Evolutionary conservation across 352 stramenopile genomes (phyloP).

Genomic region (Phytophthora lateralis): DNA sequence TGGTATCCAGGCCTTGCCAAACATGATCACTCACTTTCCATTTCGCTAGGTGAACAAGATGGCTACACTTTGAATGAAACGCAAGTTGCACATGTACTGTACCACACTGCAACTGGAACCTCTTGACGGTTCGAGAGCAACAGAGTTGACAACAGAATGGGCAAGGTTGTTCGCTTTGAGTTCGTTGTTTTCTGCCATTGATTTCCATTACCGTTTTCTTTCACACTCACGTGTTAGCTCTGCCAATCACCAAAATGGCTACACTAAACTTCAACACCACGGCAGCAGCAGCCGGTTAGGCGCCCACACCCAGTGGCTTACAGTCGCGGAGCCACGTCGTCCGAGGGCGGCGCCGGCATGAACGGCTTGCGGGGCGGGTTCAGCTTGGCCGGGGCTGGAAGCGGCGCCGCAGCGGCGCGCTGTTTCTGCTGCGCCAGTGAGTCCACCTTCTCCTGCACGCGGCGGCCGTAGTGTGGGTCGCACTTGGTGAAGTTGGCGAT

Average conservation of each 20-base stretch:
- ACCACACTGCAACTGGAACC: not conserved
- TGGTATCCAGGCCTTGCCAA: not conserved
- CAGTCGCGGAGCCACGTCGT: conserved; percentile 56
- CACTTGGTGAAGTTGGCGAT: conserved; percentile 90
- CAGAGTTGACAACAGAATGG: not conserved
- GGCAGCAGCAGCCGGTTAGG: not conserved
- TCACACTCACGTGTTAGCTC: not conserved
- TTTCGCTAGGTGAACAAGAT: conserved; percentile 19
- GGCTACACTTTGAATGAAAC: conserved; percentile 20
- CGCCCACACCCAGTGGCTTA: conserved; percentile 24
- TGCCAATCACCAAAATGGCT: conserved; percentile 25
- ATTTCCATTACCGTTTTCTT: not conserved
- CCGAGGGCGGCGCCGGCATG: conserved; percentile 52
- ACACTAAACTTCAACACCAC: conserved; percentile 26
- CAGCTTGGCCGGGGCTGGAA: conserved; percentile 41
- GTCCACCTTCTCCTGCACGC: conserved; percentile 80
- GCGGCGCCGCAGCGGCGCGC: conserved; percentile 8
- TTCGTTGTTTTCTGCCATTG: not conserved
- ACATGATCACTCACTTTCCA: conserved; percentile 9
- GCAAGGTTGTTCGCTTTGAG: not conserved
- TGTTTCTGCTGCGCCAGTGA: conserved; percentile 37
- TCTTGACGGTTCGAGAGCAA: not conserved
- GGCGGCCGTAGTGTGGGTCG: conserved; percentile 84
- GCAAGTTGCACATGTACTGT: not conserved
- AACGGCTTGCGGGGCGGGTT: conserved; percentile 71